phyloP scores from a whole-genome alignment of 768 basidiomycete species.

The Termitomyces sp. region DNA sequence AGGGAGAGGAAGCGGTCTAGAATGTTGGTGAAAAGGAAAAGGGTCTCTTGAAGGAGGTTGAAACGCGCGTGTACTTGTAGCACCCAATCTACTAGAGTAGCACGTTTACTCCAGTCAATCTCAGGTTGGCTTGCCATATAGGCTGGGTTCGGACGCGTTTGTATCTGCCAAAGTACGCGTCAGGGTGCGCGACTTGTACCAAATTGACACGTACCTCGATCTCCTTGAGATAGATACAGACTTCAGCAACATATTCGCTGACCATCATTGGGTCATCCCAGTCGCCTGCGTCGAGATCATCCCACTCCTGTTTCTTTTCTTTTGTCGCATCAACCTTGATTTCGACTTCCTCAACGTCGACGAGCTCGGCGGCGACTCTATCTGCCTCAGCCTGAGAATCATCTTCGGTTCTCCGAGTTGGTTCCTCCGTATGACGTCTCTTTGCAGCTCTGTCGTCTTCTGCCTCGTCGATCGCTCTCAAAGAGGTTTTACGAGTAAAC shows the following conservation, averaged over 20 bases:
- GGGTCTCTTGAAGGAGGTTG: conserved; percentile 81
- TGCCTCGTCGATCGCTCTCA: conserved; percentile 30
- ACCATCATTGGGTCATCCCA: conserved; percentile 89
- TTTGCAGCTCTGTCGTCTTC: conserved; percentile 49
- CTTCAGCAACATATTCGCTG: conserved; percentile 84
- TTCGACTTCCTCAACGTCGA: conserved; percentile 20
- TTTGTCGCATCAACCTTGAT: conserved; percentile 21
- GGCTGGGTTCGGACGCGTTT: conserved; percentile 71
- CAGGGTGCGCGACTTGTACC: conserved; percentile 2
- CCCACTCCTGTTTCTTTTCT: conserved; percentile 56
- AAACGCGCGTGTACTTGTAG: conserved; percentile 88
- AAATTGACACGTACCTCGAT: conserved; percentile 54
- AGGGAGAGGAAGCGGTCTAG: conserved; percentile 68
- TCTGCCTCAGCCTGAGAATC: conserved; percentile 32
- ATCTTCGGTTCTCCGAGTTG: conserved; percentile 23
- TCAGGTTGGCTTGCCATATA: conserved; percentile 85
- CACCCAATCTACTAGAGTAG: conserved; percentile 88
- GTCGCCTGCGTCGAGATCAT: conserved; percentile 85
- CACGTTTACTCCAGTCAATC: conserved; percentile 86
- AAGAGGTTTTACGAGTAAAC: conserved; percentile 12
- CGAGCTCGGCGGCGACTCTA: conserved; percentile 34
- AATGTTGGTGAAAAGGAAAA: conserved; percentile 86
- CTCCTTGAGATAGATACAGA: conserved; percentile 79
- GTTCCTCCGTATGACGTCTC: conserved; percentile 52
- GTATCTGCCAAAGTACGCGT: conserved; percentile 36